phyloP scores from a whole-genome alignment of 768 basidiomycete genomes.

The Podaxis sp. region DNA sequence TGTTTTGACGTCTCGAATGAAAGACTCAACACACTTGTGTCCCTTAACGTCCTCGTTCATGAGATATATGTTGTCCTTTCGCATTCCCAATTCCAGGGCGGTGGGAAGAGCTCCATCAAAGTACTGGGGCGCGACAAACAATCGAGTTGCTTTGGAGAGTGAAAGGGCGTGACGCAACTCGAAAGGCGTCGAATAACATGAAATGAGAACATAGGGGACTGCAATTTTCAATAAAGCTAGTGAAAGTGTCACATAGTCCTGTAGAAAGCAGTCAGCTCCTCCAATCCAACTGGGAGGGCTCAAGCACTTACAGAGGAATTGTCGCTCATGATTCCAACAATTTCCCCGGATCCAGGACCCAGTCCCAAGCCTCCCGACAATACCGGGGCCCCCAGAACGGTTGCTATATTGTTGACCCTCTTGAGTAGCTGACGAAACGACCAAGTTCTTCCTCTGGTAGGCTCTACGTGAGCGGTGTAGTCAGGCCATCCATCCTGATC shows the following conservation, averaged over 20 bases:
- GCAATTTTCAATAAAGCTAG: constrained; percentile 28
- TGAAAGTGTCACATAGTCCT: constrained; percentile 33
- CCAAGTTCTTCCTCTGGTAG: constrained; percentile 41
- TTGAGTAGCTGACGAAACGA: constrained; percentile 48
- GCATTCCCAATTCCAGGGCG: constrained; percentile 29
- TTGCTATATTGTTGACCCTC: constrained; percentile 52
- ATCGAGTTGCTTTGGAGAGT: constrained; percentile 28
- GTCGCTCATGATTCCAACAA: constrained; percentile 66
- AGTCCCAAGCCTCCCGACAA: constrained; percentile 57
- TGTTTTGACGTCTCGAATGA: constrained; percentile 37
- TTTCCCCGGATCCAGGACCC: constrained; percentile 41
- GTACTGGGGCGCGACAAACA: constrained; percentile 32
- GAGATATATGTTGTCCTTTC: constrained; percentile 47
- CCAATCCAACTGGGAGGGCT: too few relatives aligned
- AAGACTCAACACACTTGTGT: constrained; percentile 36
- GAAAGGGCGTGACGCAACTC: constrained; percentile 32
- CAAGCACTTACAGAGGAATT: constrained; percentile 55
- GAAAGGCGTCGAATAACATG: constrained; percentile 33
- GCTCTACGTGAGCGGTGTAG: constrained; percentile 53
- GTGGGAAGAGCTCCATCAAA: constrained; percentile 26
- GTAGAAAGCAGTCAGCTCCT: background rate
- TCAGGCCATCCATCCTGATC: constrained; percentile 56
- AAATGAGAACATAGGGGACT: constrained; percentile 31
- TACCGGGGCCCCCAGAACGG: constrained; percentile 46
- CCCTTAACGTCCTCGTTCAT: constrained; percentile 34